phyloP scores from a whole-genome alignment of 2,329 filamentous ascomycete genomes.

The Blastomyces gilchristii region DNA sequence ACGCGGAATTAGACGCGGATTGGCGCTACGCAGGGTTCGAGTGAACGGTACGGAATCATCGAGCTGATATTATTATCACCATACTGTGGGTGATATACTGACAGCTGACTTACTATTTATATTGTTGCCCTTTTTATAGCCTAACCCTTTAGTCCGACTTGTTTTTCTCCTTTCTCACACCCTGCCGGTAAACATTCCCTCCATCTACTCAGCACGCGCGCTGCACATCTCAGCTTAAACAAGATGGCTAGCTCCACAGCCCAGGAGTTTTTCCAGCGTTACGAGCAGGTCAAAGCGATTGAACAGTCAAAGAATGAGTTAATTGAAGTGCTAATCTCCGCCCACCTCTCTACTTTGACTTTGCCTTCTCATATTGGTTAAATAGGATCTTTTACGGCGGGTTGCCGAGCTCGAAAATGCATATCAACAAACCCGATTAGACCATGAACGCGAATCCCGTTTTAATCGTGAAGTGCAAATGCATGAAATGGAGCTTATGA shows the following conservation, averaged over 20 bases:
- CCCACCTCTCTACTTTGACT: background rate
- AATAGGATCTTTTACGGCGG: slow-evolving; percentile 38
- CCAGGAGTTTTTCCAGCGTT: slow-evolving; percentile 32
- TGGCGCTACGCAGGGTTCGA: background rate
- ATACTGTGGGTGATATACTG: background rate
- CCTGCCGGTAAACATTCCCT: background rate
- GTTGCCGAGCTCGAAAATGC: slow-evolving; percentile 36
- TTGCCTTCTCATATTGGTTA: background rate
- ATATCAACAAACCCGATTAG: slow-evolving; percentile 36
- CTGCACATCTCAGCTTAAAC: background rate
- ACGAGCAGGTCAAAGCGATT: slow-evolving; percentile 34
- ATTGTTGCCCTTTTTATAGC: background rate
- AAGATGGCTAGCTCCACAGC: slow-evolving; percentile 24
- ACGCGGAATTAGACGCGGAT: background rate
- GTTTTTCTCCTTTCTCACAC: slow-evolving; percentile 4
- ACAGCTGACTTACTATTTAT: slow-evolving; percentile 2
- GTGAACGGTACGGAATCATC: background rate
- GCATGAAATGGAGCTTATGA: slow-evolving; percentile 39
- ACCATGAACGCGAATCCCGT: slow-evolving; percentile 39
- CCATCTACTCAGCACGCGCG: background rate
- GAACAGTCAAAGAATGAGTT: slow-evolving; percentile 40
- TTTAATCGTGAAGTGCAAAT: slow-evolving; percentile 41
- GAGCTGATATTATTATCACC: background rate
- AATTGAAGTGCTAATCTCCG: slow-evolving; percentile 32
- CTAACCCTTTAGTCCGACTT: background rate